Evolutionary conservation across 1,284 basidiomycete species (phyloP), one percentile per base, ranked within the genome.

Genomic region (Ustilago hordei): DNA sequence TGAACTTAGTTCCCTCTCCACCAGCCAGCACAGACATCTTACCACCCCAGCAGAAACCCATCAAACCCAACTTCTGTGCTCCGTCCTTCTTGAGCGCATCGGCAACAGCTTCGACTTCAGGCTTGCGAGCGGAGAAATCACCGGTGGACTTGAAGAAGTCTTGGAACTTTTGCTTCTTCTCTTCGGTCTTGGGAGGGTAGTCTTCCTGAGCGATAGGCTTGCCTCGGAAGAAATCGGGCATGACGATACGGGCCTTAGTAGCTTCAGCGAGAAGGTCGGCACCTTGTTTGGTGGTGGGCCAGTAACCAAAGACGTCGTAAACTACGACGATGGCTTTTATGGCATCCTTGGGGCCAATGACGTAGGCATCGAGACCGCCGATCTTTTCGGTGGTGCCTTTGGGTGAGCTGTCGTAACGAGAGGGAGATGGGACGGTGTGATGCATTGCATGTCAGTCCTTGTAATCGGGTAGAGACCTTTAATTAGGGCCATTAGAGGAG

Each of bases 151-250:
- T 64, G 65, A 69, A 78, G 70, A 82, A 91, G 23, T 86, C 84
- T 79, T 91, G 89, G 19, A 91, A 84, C 36, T 87, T 88, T 35
- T 78, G 67, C 60, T 82, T 77, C 74, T 82, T 78, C 50, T 89
- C 87, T 54, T 89, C 88, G 8, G 74, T 77, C 69, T 80, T 63
- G 43, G 91, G 90, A 17, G 91, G 91, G 85, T 89, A 90, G 45
- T 87, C 85, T 17, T 88, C 88, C 34, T 87, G 75, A 1, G 89
- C 88, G 85, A 89, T 91, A 0, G 90, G 88, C 60, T 85, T 86
- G 62, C 88, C 83, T 17, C 89, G 89, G 84, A 91, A 91, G 84
- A 91, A 91, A 85, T 91, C 90, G 35, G 91, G 91, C 89, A 91
- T 90, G 78, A 90, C 88, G 17, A 91, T 89, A 32, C 88, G 82